Percentiles rank a stretch among this genome's conserved stretches.
Evolutionary conservation across 768 basidiomycete genomes (phyloP).

Genomic region (Mycena capillaripes): DNA sequence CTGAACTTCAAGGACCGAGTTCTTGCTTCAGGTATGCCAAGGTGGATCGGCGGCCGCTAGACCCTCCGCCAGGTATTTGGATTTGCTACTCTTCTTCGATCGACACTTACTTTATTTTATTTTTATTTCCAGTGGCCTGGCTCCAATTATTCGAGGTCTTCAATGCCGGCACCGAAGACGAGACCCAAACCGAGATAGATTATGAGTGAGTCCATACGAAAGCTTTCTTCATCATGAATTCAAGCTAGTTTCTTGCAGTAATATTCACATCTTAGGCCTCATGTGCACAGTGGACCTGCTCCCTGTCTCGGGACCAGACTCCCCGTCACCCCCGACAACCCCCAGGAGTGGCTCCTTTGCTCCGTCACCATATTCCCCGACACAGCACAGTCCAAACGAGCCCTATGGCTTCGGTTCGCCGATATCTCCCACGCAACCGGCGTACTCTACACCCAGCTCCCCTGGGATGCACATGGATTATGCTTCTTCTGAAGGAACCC

Average conservation of each 20-base stretch:
- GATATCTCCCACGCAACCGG: background rate
- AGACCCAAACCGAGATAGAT: slow-evolving; percentile 60
- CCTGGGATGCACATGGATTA: slow-evolving; percentile 55
- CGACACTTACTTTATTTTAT: background rate
- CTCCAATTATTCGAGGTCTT: slow-evolving; percentile 63
- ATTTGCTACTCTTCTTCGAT: background rate
- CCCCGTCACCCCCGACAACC: slow-evolving; percentile 33
- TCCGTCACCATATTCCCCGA: slow-evolving; percentile 2
- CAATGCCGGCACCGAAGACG: slow-evolving; percentile 54
- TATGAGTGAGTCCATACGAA: slow-evolving; percentile 62
- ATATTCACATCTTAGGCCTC: slow-evolving; percentile 73
- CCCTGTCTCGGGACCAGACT: slow-evolving; percentile 58
- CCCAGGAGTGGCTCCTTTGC: slow-evolving; percentile 1
- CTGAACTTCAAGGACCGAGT: background rate
- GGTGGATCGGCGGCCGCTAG: slow-evolving; percentile 74
- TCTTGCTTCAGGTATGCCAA: slow-evolving; percentile 65
- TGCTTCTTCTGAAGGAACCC: slow-evolving; percentile 57
- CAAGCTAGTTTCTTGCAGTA: slow-evolving; percentile 54
- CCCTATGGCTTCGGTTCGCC: slow-evolving; percentile 22
- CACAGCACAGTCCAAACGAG: slow-evolving; percentile 25
- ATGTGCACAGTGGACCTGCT: slow-evolving; percentile 86
- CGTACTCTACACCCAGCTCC: slow-evolving; percentile 34
- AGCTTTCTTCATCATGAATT: slow-evolving; percentile 8
- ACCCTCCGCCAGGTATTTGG: slow-evolving; percentile 64
- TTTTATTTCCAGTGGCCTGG: slow-evolving; percentile 55